phyloP scores from a whole-genome alignment of 2,329 filamentous ascomycete genomes.

The Epichloe baconii region DNA sequence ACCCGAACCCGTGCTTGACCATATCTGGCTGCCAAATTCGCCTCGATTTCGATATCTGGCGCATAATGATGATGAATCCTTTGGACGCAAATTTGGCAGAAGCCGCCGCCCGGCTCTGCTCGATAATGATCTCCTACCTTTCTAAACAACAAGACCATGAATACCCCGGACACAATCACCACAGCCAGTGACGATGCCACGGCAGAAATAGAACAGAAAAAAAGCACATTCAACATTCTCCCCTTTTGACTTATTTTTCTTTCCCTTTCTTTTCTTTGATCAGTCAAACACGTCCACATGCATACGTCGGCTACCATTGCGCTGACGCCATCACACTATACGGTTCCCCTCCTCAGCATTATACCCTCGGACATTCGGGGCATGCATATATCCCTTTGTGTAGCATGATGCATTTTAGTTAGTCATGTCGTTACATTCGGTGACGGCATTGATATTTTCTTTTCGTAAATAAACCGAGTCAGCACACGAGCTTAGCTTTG shows the following conservation, averaged over 20 bases:
- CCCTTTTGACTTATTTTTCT: not conserved
- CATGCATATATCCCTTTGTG: not conserved
- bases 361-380: not conserved
- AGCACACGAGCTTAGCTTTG: not conserved
- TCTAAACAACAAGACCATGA: conserved; percentile 3
- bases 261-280: not conserved
- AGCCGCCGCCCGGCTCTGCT: conserved; percentile 5
- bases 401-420: not conserved
- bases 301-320: not conserved
- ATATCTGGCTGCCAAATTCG: conserved; percentile 8
- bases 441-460: not conserved
- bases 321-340: not conserved
- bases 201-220: not conserved
- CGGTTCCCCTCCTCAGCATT: not conserved
- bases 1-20: conserved; percentile 14
- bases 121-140: conserved; percentile 12
- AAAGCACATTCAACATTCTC: not conserved
- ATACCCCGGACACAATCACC: not conserved
- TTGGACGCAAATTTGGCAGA: conserved; percentile 3
- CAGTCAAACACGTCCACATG: not conserved
- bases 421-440: not conserved
- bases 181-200: not conserved
- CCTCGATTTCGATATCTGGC: not conserved
- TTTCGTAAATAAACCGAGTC: not conserved
- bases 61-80: conserved; percentile 3